Base-by-base conservation (phyloP, 371 early-diverging fungal species). In the Syncephalastrum sp. region DNA sequence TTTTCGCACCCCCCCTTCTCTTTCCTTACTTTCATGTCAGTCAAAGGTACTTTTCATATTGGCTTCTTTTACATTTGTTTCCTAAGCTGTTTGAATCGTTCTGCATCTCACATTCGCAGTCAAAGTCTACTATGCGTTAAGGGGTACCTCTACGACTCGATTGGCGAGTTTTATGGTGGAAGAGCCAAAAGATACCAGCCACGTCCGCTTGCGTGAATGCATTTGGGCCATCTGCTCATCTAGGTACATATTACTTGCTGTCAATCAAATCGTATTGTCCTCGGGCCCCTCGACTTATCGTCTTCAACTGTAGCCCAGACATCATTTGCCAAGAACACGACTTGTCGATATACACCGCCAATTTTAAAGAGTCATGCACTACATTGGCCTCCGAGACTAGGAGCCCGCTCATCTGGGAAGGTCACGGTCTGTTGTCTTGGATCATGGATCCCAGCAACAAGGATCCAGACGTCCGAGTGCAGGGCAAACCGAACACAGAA, bases 241-340 rank as follows among this genome's bases (percentile, higher is more conserved):
- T 45, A 74, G 77, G 77, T 77, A 70, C 50, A 15, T 53, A 21
- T 21, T 19, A 12, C 3, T 10, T 17, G n/a, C n/a, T 5, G 5
- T 15, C 45, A 23, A 54, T 25, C 24, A 27, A 12, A 47, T 10
- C 14, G 29, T 21, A 17, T 15, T 8, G 47, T 17, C 33, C n/a
- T 44, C 46, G 53, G 21, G 21, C 44, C 27, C 23, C n/a, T 60
- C 21, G 51, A 48, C 45, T 51, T 16, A 38, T 21, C 43, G 58
- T 33, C 53, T 52, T 21, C 19, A 24, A 21, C 57, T 48, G 27
- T 54, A 78, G 79, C 52, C 79, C 79, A 38, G 79, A 78, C 46
- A 71, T 78, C 25, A 63, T 78, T 23, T 78, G 79, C 48, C 75
- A 60, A 57, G 68, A 71, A 47, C 74, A 75, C 52, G 79, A 78